A percentile compares a stretch with the other conserved stretches of the same genome.
phyloP scores from a whole-genome alignment of 2,329 filamentous ascomycete species.

The Orbilia ellipsospora region DNA sequence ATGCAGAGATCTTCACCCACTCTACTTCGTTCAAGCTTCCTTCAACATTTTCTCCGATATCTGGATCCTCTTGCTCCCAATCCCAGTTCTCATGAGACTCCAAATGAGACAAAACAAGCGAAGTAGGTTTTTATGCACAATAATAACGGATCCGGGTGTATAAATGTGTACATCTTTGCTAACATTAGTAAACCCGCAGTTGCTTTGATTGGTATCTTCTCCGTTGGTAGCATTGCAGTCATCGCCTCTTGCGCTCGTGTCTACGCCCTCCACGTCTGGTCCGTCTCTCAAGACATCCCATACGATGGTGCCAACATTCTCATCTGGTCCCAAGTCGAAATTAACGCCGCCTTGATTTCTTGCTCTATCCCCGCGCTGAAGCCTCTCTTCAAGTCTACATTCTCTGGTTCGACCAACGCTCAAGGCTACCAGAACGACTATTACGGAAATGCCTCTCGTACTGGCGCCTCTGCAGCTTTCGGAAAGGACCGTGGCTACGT shows the following conservation, averaged over 20 bases:
- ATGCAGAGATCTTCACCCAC: conserved; percentile 62
- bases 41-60: conserved; percentile 66
- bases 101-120: conserved; percentile 63
- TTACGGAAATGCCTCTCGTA: conserved; percentile 46
- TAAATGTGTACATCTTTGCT: not conserved
- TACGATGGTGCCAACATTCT: conserved; percentile 58
- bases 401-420: conserved; percentile 50
- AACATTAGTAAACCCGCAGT: conserved; percentile 28
- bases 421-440: conserved; percentile 52
- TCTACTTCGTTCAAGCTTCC: conserved; percentile 63
- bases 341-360: conserved; percentile 64
- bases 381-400: conserved; percentile 60
- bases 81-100: conserved; percentile 66
- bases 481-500: conserved; percentile 54
- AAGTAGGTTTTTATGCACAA: conserved; percentile 26
- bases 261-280: conserved; percentile 58
- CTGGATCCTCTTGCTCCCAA: conserved; percentile 65
- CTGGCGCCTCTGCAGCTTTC: conserved; percentile 46
- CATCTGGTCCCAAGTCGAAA: conserved; percentile 61
- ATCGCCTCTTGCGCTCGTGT: conserved; percentile 59
- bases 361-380: conserved; percentile 64
- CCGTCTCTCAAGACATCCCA: conserved; percentile 33
- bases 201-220: conserved; percentile 57
- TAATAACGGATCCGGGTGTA: not conserved
- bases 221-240: conserved; percentile 58